phyloP scores from a whole-genome alignment of 2,329 filamentous ascomycete genomes.

The Monilinia polystroma region DNA sequence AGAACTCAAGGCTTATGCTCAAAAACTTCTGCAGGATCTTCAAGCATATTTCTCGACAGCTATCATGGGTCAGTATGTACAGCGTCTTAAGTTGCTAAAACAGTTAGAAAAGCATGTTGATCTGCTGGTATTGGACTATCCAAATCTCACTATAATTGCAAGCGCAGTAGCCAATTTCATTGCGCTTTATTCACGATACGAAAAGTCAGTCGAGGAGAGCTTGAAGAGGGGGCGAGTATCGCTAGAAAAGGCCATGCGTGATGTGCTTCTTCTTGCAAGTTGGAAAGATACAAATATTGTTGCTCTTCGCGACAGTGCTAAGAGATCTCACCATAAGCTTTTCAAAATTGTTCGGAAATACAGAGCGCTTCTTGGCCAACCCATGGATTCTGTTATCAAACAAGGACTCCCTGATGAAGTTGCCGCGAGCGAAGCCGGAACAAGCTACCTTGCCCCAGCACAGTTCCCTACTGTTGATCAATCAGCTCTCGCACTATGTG shows the following conservation, averaged over 20 bases:
- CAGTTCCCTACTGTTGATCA: conserved; percentile 33
- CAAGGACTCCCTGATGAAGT: conserved; percentile 55
- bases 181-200: conserved; percentile 70
- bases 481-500: conserved; percentile 35
- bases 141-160: conserved; percentile 56
- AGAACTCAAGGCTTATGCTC: conserved; percentile 62
- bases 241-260: conserved; percentile 90
- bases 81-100: conserved; percentile 68
- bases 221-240: conserved; percentile 66
- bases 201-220: conserved; percentile 61
- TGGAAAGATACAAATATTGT: conserved; percentile 99
- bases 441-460: conserved; percentile 17
- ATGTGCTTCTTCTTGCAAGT: conserved; percentile 88
- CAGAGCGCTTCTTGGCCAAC: conserved; percentile 71
- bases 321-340: conserved; percentile 85
- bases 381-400: conserved; percentile 64
- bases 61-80: conserved; percentile 75
- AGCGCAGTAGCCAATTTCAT: conserved; percentile 75
- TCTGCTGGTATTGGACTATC: conserved; percentile 59
- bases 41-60: conserved; percentile 77
- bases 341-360: conserved; percentile 93
- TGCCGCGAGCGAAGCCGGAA: conserved; percentile 5
- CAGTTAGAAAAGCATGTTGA: conserved; percentile 65
- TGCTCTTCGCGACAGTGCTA: conserved; percentile 82
- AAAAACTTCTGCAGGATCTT: conserved; percentile 71